phyloP scores from a whole-genome alignment of 768 basidiomycete genomes.

The Lactarius vividus region DNA sequence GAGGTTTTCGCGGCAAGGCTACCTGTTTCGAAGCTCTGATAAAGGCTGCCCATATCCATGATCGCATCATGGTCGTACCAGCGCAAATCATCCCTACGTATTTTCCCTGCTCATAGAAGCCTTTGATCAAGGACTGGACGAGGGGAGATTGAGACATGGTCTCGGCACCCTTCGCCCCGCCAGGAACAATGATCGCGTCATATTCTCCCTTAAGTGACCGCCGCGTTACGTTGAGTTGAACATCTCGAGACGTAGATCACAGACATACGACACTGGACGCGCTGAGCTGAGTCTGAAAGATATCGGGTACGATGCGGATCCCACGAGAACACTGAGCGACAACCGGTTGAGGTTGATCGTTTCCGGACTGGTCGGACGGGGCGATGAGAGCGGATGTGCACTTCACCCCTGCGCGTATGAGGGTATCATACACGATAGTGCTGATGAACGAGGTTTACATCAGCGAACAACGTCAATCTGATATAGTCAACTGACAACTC shows the following conservation, averaged over 20 bases:
- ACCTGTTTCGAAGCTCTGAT: neutral
- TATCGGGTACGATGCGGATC: conserved; percentile 24
- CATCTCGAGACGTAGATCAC: neutral
- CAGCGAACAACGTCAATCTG: neutral
- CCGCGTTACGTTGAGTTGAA: neutral
- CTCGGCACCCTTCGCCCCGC: conserved; percentile 75
- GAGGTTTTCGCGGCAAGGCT: conserved; percentile 58
- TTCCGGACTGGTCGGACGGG: conserved; percentile 22
- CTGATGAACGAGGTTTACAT: conserved; percentile 37
- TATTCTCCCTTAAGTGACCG: conserved; percentile 49
- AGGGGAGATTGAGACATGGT: conserved; percentile 57
- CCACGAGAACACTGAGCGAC: conserved; percentile 21
- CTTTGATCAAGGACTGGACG: conserved; percentile 62
- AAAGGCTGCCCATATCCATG: neutral
- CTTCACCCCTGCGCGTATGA: conserved; percentile 69
- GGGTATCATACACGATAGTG: conserved; percentile 78
- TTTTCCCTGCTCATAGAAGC: conserved; percentile 53
- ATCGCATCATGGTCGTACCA: conserved; percentile 41
- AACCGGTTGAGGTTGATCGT: neutral
- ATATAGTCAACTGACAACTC: conserved; percentile 59
- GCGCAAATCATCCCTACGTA: conserved; percentile 85
- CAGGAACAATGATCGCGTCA: conserved; percentile 72
- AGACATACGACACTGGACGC: conserved; percentile 10
- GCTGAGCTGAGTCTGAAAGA: conserved; percentile 10
- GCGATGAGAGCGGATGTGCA: conserved; percentile 63